Base-by-base conservation (phyloP, 805 yeast genomes). In the Wickerhamomyces bisporus region DNA sequence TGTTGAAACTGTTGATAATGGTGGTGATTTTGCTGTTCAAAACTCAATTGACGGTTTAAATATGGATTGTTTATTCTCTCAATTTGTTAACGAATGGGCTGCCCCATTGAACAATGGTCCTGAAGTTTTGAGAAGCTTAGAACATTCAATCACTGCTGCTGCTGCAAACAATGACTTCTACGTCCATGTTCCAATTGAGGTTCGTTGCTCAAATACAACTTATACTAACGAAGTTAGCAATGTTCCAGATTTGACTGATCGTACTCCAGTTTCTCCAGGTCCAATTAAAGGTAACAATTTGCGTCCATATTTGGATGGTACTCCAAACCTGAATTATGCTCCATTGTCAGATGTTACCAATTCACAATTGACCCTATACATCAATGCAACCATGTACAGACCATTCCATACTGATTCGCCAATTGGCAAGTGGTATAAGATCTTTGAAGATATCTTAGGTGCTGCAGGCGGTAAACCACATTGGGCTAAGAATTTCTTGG, bases 11-110 rank as follows among this genome's bases (percentile, higher is more conserved):
- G 67, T 71, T 27, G 75, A 74, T 16, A 59, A 58, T n/a, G 24
- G 24, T 21, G 79, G 77, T 24, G 79, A 74, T 38, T 62, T 74
- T 34, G 83, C 86, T 3, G 86, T 89, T 10, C 87, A 81, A 52
- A 73, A 76, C 41, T 82, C 95, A 4, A 91, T 86, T 32, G 86
- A 83, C 42, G 96, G 91, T 6, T 76, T 91, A 53, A 87, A 86
- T 60, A 86, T 91, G 95, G 98, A 93, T 65, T 93, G 98, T 60
- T 66, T 91, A 49, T 91, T 87, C 61, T 79, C 88, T 31, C 98
- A 91, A 61, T 89, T 80, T 62, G 98, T 91, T 35, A 80, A 89
- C 57, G 98, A 91, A 64, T 91, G 98, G 98, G 88, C 93, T n/a
- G 77, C 94, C 34, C 98, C 98, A 16, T 65, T 91, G 54, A 71